Evolutionary conservation across 2,329 filamentous ascomycete genomes (phyloP), one percentile per base, ranked within the genome.

Genomic region (Aspergillus hiratsukae): DNA sequence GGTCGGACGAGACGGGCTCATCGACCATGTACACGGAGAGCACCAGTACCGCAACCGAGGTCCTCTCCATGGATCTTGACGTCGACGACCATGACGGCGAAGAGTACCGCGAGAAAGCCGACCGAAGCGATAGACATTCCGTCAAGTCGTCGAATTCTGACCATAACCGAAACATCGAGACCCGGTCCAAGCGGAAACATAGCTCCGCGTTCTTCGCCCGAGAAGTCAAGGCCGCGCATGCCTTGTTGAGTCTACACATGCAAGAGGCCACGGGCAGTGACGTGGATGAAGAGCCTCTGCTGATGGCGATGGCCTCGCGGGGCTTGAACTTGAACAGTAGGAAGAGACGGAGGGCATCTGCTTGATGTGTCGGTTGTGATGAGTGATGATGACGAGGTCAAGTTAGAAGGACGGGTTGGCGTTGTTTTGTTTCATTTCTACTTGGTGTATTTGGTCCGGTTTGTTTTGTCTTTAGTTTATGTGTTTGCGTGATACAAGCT

Each of bases 151-250:
- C 35, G 2, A n/a, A 0, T n/a, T 3, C 0, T 48, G 17, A 51
- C 29, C 40, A 17, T 7, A 11, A 28, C 23, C 28, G 3, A 60
- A 60, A 59, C 53, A 57, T 49, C 52, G 55, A 57, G 55, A 51
- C 9, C 4, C 54, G 25, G 52, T 51, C 51, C 53, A 57, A 46
- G n/a, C 49, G 29, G 28, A 57, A 57, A 37, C 43, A 23, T 23
- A 46, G 21, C 17, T 37, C 53, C 23, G 58, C 60, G 49, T 63
- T 65, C 17, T 66, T 75, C 41, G 61, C 66, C 14, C 63, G 64
- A 21, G 72, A 74, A 51, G 66, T 74, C 21, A 69, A 67, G 50
- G 73, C 73, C 17, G 73, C 73, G 4, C 72, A 74, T 61, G 71
- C 73, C 23, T 61, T 75, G 54, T 60, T 75, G 23, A 67, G 60